These are phyloP conservation scores for Rhizophora mangle DNA, from an alignment of 345 rosid genomes.

Conservation along the genomic window DNA sequence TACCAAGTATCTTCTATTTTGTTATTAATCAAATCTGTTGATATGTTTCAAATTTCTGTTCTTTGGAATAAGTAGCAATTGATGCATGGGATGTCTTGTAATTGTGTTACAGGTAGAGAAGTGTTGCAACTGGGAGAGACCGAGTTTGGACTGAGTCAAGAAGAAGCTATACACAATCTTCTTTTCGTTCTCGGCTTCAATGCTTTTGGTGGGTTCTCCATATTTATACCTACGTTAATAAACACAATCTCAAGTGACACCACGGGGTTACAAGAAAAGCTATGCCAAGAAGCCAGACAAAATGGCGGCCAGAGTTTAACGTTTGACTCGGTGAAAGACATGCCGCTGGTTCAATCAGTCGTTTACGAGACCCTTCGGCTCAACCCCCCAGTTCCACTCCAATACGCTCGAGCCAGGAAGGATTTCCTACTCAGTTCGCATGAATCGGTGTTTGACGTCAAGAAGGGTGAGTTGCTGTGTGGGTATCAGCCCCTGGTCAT, in stretches of 20 bases:
- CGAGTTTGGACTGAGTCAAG: slow-evolving; percentile 58
- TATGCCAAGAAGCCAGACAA: slow-evolving; percentile 52
- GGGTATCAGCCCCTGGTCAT: slow-evolving; percentile 72
- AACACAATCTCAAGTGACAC: slow-evolving; percentile 38
- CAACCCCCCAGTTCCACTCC: slow-evolving; percentile 69
- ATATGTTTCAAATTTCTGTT: too few relatives aligned
- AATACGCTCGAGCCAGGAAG: slow-evolving; percentile 73
- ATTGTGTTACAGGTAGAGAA: slow-evolving; percentile 28
- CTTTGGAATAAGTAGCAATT: too few relatives aligned
- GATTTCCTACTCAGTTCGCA: slow-evolving; percentile 65
- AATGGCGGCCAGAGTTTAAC: slow-evolving; percentile 35
- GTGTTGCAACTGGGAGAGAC: slow-evolving; percentile 41
- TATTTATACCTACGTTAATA: slow-evolving; percentile 51
- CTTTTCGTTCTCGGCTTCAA: slow-evolving; percentile 74
- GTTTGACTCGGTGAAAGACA: slow-evolving; percentile 53
- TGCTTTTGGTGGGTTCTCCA: slow-evolving; percentile 79
- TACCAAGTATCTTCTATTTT: too few relatives aligned
- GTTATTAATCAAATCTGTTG: too few relatives aligned
- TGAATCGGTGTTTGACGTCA: slow-evolving; percentile 54
- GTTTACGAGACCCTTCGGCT: slow-evolving; percentile 73
- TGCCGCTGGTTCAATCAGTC: slow-evolving; percentile 75
- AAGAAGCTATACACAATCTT: slow-evolving; percentile 62
- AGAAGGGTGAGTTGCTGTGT: slow-evolving; percentile 78
- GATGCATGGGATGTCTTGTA: background rate
- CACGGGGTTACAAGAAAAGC: slow-evolving; percentile 51